phyloP scores from a whole-genome alignment of 495 filamentous ascomycete genomes.

The Penicillium fimorum region DNA sequence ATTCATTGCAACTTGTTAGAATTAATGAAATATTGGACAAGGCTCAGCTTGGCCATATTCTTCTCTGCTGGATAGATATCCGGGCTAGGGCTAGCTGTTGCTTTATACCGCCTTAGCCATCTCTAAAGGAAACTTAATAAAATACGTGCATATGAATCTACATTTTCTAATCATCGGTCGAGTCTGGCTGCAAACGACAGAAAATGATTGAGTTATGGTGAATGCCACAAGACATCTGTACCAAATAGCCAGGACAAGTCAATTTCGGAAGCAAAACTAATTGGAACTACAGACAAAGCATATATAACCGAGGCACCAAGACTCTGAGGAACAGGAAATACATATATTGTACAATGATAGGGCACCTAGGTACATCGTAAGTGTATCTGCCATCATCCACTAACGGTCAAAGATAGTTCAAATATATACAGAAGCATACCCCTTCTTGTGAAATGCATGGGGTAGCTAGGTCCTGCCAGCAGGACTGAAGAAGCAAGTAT shows the following conservation, averaged over 20 bases:
- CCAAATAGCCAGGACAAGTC: background rate
- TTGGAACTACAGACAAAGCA: background rate
- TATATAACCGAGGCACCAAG: background rate
- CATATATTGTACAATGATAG: background rate
- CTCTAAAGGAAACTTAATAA: background rate
- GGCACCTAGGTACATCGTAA: background rate
- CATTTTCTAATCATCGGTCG: background rate
- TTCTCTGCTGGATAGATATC: too few relatives aligned
- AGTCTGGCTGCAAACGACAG: background rate
- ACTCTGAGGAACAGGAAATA: background rate
- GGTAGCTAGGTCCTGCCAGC: background rate
- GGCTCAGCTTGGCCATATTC: too few relatives aligned
- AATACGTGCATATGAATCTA: background rate
- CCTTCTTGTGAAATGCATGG: background rate
- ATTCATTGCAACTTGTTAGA: too few relatives aligned
- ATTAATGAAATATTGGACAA: too few relatives aligned
- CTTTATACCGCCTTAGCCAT: background rate
- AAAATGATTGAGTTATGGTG: background rate
- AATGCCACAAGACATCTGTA: background rate
- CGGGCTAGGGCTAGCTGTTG: background rate
- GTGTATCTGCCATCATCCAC: background rate
- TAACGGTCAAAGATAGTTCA: background rate
- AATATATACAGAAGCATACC: background rate
- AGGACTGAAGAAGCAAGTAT: background rate
- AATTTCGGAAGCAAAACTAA: background rate